A percentile compares a stretch with the other conserved stretches of the same genome.
phyloP scores from a whole-genome alignment of 2,329 filamentous ascomycete species.

The Botryotinia globosa region DNA sequence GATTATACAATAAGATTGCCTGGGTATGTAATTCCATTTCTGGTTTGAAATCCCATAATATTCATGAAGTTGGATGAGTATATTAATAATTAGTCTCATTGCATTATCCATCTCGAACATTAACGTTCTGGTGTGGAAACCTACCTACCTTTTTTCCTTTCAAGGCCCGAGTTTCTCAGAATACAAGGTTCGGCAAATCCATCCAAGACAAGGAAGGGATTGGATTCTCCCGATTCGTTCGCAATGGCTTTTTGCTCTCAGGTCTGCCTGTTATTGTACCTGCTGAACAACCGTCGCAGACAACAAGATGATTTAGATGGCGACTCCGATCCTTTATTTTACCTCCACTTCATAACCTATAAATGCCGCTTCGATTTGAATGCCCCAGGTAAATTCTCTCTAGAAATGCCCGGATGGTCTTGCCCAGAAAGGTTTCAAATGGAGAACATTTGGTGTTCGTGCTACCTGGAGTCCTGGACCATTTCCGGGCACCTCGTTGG shows the following conservation, averaged over 20 bases:
- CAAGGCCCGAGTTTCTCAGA: conserved; percentile 12
- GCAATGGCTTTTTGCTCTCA: conserved; percentile 3
- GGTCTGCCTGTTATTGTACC: conserved; percentile 12
- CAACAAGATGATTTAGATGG: neutral
- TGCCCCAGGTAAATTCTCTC: neutral
- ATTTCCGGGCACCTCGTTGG: conserved; percentile 13
- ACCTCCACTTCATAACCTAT: neutral
- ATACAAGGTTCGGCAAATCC: conserved; percentile 8
- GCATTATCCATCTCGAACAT: neutral
- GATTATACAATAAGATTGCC: neutral
- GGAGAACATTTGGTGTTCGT: neutral
- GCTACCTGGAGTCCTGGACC: neutral
- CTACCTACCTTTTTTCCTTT: neutral
- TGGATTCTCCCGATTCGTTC: conserved; percentile 16
- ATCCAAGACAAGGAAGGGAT: conserved; percentile 7
- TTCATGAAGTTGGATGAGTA: neutral
- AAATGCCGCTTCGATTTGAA: conserved; percentile 7
- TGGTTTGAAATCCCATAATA: neutral
- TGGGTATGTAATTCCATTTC: neutral
- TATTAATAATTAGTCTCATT: neutral
- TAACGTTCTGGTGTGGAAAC: neutral
- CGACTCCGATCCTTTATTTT: neutral
- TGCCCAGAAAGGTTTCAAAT: conserved; percentile 11
- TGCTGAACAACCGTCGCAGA: conserved; percentile 2
- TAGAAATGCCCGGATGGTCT: neutral